Conservation (phyloP, 202 grass and related monocot species). For the Eragrostis tef region DNA sequence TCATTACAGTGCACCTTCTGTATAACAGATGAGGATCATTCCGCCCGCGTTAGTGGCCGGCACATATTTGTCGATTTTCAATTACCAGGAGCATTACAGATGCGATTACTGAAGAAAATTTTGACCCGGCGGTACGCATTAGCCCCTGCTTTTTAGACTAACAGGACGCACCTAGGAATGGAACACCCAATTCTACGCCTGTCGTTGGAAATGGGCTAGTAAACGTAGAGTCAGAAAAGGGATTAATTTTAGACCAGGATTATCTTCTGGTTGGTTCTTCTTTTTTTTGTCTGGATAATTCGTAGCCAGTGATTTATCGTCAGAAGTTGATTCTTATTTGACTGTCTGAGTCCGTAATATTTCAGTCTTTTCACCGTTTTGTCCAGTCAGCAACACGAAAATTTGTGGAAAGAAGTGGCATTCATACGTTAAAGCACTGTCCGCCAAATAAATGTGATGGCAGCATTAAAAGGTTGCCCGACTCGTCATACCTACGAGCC, state of each 20-base stretch:
- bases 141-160: constrained; percentile 30
- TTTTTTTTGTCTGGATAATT: background rate
- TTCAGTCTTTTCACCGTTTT: background rate
- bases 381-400: constrained; percentile 30
- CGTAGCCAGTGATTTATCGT: background rate
- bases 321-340: background rate
- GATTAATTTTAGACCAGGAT: constrained; percentile 9
- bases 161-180: no score
- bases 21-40: no score
- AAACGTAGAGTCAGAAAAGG: constrained; percentile 19
- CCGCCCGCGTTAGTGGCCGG: no score
- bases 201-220: constrained; percentile 27
- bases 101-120: background rate
- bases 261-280: constrained; percentile 32
- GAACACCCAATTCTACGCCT: no score
- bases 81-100: background rate
- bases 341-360: background rate
- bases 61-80: constrained; percentile 9
- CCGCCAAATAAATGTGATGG: no score
- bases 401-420: constrained; percentile 43
- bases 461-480: no score
- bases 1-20: no score
- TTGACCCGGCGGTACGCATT: background rate
- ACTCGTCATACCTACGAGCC: no score
- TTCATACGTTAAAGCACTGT: background rate